These are phyloP conservation scores for Elaeis oleifera DNA, from an alignment of 202 grass and related monocot species.

Conservation along the genomic window DNA sequence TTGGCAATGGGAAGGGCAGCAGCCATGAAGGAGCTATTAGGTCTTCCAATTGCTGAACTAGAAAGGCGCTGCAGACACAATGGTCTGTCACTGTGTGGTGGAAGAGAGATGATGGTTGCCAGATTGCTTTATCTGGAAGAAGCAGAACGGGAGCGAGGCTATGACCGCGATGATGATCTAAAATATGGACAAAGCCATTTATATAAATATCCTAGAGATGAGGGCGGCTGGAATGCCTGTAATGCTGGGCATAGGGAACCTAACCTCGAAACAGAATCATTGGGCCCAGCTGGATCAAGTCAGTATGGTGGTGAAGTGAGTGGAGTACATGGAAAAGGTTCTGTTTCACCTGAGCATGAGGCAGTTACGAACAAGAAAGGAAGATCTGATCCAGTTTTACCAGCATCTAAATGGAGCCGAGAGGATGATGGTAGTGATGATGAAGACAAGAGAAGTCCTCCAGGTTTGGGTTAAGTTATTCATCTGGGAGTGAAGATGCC, in stretches of 20 bases:
- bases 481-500: slow-evolving; percentile 76
- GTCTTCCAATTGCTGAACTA: slow-evolving; percentile 83
- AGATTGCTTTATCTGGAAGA: slow-evolving; percentile 91
- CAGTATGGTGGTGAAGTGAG: slow-evolving; percentile 21
- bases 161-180: slow-evolving; percentile 47
- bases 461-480: slow-evolving; percentile 82
- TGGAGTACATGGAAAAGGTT: slow-evolving; percentile 13
- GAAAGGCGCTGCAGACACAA: slow-evolving; percentile 89
- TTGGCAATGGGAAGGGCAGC: slow-evolving; percentile 77
- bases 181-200: slow-evolving; percentile 46
- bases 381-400: slow-evolving; percentile 67
- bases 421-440: slow-evolving; percentile 62
- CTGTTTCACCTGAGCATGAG: slow-evolving; percentile 23
- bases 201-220: slow-evolving; percentile 35
- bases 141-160: slow-evolving; percentile 59
- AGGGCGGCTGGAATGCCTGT: slow-evolving; percentile 27
- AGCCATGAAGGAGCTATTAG: slow-evolving; percentile 64
- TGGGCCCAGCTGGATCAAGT: slow-evolving; percentile 15
- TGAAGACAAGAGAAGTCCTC: slow-evolving; percentile 57
- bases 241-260: slow-evolving; percentile 31
- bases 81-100: slow-evolving; percentile 76
- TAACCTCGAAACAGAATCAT: slow-evolving; percentile 27
- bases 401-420: slow-evolving; percentile 86
- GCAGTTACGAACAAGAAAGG: slow-evolving; percentile 40
- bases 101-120: slow-evolving; percentile 96